Percentiles rank a stretch among this genome's conserved stretches.
These are phyloP conservation scores for Neospermospora avenae DNA, from an alignment of 2,329 filamentous ascomycete species.

Conservation along the genomic window DNA sequence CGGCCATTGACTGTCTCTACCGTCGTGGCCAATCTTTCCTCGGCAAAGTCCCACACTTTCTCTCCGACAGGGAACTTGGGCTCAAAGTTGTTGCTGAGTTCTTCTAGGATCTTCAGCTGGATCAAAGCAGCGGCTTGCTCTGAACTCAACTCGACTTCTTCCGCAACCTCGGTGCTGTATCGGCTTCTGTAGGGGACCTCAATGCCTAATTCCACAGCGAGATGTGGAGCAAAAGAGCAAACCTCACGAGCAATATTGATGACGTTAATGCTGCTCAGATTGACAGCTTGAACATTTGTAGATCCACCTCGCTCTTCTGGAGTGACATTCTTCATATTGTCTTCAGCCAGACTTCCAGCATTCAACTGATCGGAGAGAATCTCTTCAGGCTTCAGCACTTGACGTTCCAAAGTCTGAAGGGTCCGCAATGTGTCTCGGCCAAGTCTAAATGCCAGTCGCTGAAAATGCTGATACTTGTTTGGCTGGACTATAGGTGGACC, in stretches of 20 bases:
- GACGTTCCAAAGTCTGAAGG: not conserved
- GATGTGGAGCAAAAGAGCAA: constrained; percentile 22
- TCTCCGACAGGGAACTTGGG: constrained; percentile 28
- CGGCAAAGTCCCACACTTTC: constrained; percentile 31
- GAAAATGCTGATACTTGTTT: constrained; percentile 25
- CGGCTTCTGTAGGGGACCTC: not conserved
- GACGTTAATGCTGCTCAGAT: constrained; percentile 6
- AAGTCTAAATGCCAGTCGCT: constrained; percentile 23
- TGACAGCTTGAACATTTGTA: not conserved
- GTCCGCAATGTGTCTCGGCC: constrained; percentile 19
- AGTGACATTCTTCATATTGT: constrained; percentile 7
- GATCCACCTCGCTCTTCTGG: constrained; percentile 1
- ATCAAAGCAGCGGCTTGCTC: constrained; percentile 21
- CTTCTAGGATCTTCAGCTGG: constrained; percentile 30
- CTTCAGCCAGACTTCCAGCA: not conserved
- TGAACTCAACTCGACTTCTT: constrained; percentile 4
- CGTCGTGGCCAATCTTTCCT: constrained; percentile 1
- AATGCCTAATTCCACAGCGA: constrained; percentile 18
- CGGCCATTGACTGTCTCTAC: not conserved
- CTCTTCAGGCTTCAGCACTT: not conserved
- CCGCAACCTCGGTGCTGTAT: not conserved
- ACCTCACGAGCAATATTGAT: constrained; percentile 23
- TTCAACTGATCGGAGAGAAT: not conserved
- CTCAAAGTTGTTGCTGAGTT: constrained; percentile 32
- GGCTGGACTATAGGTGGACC: constrained; percentile 28